Evolutionary conservation across 352 stramenopile genomes (phyloP).

Genomic region (Pythium pyrilobum): DNA sequence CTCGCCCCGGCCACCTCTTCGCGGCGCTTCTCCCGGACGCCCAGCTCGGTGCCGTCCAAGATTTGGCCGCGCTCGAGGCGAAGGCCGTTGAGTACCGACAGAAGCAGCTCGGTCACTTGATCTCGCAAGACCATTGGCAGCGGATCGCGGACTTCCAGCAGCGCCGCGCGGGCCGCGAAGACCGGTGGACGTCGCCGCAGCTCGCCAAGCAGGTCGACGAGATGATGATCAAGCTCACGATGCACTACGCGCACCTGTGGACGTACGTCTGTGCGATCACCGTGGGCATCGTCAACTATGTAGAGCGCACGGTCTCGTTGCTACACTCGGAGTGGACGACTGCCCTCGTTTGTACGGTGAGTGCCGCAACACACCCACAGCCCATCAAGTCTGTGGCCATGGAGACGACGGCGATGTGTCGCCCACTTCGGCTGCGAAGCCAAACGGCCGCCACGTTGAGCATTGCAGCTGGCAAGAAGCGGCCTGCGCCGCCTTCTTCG

Average conservation of each 20-base stretch:
- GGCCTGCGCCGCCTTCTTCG: not conserved
- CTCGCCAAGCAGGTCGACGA: constrained; percentile 24
- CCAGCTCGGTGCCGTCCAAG: not conserved
- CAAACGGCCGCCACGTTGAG: not conserved
- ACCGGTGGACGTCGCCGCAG: constrained; percentile 12
- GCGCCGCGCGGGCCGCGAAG: not conserved
- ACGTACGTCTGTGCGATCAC: constrained; percentile 34
- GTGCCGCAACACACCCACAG: not conserved
- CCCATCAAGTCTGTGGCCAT: not conserved
- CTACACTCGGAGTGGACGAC: constrained; percentile 9
- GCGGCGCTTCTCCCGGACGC: constrained; percentile 22
- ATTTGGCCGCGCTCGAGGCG: constrained; percentile 24
- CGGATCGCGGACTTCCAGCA: constrained; percentile 19
- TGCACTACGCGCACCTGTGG: constrained; percentile 61
- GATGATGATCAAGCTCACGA: constrained; percentile 48
- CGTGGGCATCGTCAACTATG: constrained; percentile 30
- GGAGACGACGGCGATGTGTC: not conserved
- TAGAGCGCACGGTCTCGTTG: constrained; percentile 26
- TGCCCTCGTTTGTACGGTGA: not conserved
- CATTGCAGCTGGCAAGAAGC: not conserved
- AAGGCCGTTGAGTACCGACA: constrained; percentile 34
- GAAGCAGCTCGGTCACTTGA: constrained; percentile 20
- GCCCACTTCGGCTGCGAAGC: constrained; percentile 18
- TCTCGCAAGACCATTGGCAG: constrained; percentile 24
- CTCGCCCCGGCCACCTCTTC: constrained; percentile 41